Conservation (phyloP, 2,329 filamentous ascomycete genomes). For the Ilyonectria mors-panacis region DNA sequence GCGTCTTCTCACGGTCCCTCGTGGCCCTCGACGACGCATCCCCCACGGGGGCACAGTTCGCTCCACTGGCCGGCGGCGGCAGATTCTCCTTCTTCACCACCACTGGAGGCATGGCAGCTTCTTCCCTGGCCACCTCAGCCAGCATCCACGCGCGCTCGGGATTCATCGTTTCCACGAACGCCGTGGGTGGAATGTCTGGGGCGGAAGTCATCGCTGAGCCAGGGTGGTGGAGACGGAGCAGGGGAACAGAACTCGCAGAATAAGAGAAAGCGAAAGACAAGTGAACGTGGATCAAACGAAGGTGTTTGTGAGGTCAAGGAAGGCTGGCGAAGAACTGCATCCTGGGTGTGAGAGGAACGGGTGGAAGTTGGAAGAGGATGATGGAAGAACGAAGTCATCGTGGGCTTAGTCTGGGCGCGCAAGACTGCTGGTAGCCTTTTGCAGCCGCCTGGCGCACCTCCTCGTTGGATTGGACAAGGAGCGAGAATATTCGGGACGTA, state of each 20-base stretch:
- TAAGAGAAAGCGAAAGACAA: not conserved
- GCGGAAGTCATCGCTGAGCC: not conserved
- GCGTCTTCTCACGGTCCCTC: not conserved
- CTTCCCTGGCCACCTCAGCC: slow-evolving; percentile 31
- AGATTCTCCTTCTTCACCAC: slow-evolving; percentile 28
- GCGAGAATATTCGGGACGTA: too few relatives aligned
- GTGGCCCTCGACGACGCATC: slow-evolving; percentile 32
- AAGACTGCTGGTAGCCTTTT: not conserved
- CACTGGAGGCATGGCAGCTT: slow-evolving; percentile 2
- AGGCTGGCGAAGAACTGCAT: not conserved
- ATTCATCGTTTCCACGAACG: slow-evolving; percentile 42
- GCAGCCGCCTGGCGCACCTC: not conserved
- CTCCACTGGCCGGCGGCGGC: slow-evolving; percentile 28
- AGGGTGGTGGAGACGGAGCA: not conserved
- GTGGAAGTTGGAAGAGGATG: not conserved
- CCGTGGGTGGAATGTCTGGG: slow-evolving; percentile 10
- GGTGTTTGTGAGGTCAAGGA: not conserved
- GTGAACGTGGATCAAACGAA: not conserved
- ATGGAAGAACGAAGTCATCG: not conserved
- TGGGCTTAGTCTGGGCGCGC: not conserved
- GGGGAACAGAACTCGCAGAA: not conserved
- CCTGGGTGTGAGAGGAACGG: not conserved
- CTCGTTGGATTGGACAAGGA: not conserved
- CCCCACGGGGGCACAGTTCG: slow-evolving; percentile 38
- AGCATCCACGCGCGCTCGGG: slow-evolving; percentile 48